These are phyloP conservation scores for Rhodofomes roseus DNA, from an alignment of 1,284 basidiomycete genomes.

Conservation along the genomic window DNA sequence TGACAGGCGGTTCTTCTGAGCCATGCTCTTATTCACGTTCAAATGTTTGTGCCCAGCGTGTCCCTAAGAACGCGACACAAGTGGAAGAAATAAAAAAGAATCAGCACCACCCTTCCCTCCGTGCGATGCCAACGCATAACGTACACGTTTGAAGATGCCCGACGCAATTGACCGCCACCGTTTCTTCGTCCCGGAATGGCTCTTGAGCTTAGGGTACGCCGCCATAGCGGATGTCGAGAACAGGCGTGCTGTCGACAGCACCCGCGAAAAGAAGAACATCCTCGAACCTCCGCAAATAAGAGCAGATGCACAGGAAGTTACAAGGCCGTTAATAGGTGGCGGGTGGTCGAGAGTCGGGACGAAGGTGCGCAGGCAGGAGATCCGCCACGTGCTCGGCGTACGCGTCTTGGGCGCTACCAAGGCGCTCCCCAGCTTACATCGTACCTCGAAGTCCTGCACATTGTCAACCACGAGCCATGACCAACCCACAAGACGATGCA, in stretches of 20 bases:
- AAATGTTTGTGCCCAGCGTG: constrained; percentile 68
- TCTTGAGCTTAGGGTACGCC: constrained; percentile 59
- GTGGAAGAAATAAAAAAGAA: background rate
- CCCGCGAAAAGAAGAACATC: constrained; percentile 17
- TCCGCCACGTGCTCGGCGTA: background rate
- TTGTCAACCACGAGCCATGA: constrained; percentile 49
- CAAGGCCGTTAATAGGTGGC: background rate
- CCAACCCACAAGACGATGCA: constrained; percentile 66
- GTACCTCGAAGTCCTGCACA: background rate
- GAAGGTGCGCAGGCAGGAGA: background rate
- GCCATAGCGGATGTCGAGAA: constrained; percentile 32
- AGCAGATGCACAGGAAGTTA: background rate
- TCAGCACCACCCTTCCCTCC: background rate
- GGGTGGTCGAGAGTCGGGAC: background rate
- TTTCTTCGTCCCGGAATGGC: constrained; percentile 79
- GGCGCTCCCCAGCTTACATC: background rate
- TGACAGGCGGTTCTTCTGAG: constrained; percentile 60
- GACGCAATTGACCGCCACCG: constrained; percentile 68
- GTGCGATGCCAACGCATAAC: constrained; percentile 19
- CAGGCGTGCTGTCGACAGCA: constrained; percentile 26
- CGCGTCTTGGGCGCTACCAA: background rate
- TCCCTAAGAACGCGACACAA: constrained; percentile 38
- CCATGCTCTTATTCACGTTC: constrained; percentile 64
- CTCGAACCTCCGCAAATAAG: background rate
- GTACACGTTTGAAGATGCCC: constrained; percentile 75